Conservation (phyloP, 2,329 filamentous ascomycete species). For the Ophiostoma perfectum region DNA sequence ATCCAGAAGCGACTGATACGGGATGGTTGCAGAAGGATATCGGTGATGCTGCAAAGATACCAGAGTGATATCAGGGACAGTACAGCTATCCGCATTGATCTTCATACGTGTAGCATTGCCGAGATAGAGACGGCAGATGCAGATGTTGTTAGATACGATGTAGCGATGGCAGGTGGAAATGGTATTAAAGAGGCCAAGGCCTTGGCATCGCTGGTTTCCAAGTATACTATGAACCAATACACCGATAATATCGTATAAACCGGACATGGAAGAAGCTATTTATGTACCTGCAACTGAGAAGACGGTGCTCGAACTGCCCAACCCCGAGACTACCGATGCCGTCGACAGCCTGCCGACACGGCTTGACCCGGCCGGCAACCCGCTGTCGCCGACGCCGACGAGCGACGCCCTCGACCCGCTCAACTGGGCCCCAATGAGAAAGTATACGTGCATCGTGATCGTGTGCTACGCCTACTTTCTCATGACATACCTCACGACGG, state of each 20-base stretch:
- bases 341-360: constrained; percentile 6
- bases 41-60: neutral
- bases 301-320: neutral
- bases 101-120: no score
- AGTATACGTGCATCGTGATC: constrained; percentile 45
- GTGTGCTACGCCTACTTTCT: constrained; percentile 52
- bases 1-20: constrained; percentile 6
- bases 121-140: no score
- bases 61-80: neutral
- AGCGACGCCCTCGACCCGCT: constrained; percentile 45
- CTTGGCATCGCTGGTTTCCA: neutral
- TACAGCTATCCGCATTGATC: no score
- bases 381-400: constrained; percentile 19
- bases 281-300: neutral
- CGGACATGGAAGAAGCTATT: neutral
- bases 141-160: no score
- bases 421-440: constrained; percentile 46
- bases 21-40: no score
- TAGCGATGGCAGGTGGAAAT: no score
- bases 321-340: neutral
- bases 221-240: neutral
- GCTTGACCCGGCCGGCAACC: constrained; percentile 19
- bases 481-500: constrained; percentile 49
- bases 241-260: no score
- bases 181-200: no score